Evolutionary conservation across 2,329 filamentous ascomycete genomes (phyloP).

Genomic region (Volutella citrinella): DNA sequence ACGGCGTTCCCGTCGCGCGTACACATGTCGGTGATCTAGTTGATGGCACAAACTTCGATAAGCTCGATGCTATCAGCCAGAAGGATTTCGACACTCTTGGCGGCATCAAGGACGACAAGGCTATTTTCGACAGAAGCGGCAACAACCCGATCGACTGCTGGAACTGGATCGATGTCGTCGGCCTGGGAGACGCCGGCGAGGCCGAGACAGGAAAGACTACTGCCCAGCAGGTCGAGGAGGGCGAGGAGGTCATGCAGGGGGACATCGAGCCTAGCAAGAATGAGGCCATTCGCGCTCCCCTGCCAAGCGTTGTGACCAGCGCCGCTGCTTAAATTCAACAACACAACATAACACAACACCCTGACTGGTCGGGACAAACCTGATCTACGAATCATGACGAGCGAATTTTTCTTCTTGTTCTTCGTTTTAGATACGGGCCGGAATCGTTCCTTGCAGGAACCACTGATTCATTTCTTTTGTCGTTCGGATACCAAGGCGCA

Average conservation of each 20-base stretch:
- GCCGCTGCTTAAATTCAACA: too few species aligned
- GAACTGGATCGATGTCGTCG: conserved; percentile 52
- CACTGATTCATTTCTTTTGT: too few species aligned
- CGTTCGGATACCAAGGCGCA: too few species aligned
- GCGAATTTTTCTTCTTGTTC: too few species aligned
- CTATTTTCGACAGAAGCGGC: conserved; percentile 47
- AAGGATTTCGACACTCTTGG: too few species aligned
- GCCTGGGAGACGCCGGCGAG: conserved; percentile 38
- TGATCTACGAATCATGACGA: too few species aligned
- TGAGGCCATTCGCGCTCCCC: too few species aligned
- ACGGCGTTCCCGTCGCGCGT: conserved; percentile 45
- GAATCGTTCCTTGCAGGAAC: too few species aligned
- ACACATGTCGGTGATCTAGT: conserved; percentile 50
- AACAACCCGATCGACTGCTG: conserved; percentile 43
- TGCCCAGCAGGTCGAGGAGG: conserved; percentile 31
- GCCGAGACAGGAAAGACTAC: conserved; percentile 27
- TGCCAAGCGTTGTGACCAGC: too few species aligned
- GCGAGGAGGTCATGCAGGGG: conserved; percentile 33
- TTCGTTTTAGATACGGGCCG: too few species aligned
- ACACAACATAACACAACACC: too few species aligned
- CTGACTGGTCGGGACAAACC: too few species aligned
- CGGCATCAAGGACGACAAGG: conserved; percentile 45
- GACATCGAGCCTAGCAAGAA: conserved; percentile 34
- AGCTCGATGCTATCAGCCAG: conserved; percentile 26
- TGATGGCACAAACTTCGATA: conserved; percentile 42